phyloP scores from a whole-genome alignment of 2,329 filamentous ascomycete species.

The Elsinoe perseae region DNA sequence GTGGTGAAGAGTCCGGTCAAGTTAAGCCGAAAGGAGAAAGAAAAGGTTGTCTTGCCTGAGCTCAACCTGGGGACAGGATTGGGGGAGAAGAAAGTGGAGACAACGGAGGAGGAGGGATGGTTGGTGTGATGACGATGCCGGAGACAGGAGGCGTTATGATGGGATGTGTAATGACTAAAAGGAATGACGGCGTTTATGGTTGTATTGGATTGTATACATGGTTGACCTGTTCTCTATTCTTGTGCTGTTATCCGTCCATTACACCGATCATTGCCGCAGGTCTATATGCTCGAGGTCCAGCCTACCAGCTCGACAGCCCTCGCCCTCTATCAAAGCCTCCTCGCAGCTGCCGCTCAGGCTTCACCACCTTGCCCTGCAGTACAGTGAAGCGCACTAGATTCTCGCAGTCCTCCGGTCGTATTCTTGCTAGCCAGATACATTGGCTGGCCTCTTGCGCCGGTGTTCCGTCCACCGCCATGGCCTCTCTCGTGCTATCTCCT shows the following conservation, averaged over 20 bases:
- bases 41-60: constrained; percentile 17
- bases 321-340: constrained; percentile 82
- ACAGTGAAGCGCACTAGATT: constrained; percentile 85
- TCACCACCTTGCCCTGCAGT: constrained; percentile 86
- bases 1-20: constrained; percentile 32
- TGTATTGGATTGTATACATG: neutral
- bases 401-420: constrained; percentile 83
- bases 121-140: constrained; percentile 14
- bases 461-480: constrained; percentile 21
- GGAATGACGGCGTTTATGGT: constrained; percentile 8
- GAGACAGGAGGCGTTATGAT: constrained; percentile 1
- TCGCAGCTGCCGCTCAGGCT: constrained; percentile 74
- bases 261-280: neutral
- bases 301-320: constrained; percentile 78
- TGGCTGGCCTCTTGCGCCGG: constrained; percentile 54
- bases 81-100: constrained; percentile 7
- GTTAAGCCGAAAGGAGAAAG: constrained; percentile 17
- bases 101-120: constrained; percentile 18
- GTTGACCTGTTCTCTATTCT: neutral
- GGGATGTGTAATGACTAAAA: constrained; percentile 6
- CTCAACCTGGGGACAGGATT: constrained; percentile 17
- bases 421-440: constrained; percentile 85
- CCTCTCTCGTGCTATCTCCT: constrained; percentile 29
- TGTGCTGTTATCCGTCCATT: neutral
- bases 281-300: neutral